A percentile compares a stretch with the other conserved stretches of the same genome.
These are phyloP conservation scores for Rhizophagus clarus DNA, from an alignment of 192 early-diverging fungal species.

Conservation along the genomic window DNA sequence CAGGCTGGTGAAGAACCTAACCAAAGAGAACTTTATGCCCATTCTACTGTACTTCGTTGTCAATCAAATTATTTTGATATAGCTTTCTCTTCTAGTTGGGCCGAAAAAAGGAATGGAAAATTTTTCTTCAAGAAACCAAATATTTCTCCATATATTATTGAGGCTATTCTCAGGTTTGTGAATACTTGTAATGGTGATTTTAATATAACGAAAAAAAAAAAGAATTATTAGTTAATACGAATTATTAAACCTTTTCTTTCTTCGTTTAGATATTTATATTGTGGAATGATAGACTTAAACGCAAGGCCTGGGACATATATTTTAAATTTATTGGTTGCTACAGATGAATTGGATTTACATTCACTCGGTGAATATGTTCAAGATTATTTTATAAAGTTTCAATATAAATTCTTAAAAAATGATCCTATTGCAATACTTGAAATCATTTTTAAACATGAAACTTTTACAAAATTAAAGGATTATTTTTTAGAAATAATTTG, in stretches of 20 bases:
- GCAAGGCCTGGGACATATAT: background rate
- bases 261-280: constrained; percentile 1
- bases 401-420: background rate
- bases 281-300: background rate
- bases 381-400: background rate
- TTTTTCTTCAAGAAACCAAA: constrained; percentile 6
- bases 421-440: background rate
- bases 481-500: background rate
- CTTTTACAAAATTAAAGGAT: background rate
- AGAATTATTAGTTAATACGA: background rate
- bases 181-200: no score
- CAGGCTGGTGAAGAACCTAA: background rate
- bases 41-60: background rate
- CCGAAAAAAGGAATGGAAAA: background rate
- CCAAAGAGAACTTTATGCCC: background rate
- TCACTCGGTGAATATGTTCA: background rate
- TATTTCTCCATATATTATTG: background rate
- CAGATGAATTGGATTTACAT: background rate
- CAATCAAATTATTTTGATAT: background rate
- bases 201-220: background rate
- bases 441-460: background rate
- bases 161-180: background rate
- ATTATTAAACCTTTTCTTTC: no score
- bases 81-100: background rate
- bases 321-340: background rate